phyloP scores from a whole-genome alignment of 441 rosid species.

The Sinapis alba region DNA sequence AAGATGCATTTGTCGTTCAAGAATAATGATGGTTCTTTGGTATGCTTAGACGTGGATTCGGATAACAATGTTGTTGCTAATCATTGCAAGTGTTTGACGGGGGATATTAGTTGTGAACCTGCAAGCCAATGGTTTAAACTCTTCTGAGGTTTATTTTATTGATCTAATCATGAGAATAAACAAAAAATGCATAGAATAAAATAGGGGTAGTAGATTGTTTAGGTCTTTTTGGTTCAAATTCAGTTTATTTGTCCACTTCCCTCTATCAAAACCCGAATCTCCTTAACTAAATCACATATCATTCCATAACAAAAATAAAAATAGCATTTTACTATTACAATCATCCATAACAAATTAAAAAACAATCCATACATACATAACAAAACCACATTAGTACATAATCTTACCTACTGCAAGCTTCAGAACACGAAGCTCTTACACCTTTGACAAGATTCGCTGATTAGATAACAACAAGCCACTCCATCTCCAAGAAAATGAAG shows the following conservation, averaged over 20 bases:
- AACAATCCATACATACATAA: background rate
- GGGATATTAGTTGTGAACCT: conserved; percentile 64
- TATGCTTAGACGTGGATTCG: conserved; percentile 73
- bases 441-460: conserved; percentile 8
- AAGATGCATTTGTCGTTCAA: conserved; percentile 74
- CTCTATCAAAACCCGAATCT: no score
- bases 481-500: conserved; percentile 1
- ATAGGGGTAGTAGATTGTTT: background rate
- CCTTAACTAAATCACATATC: no score
- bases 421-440: background rate
- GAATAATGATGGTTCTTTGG: conserved; percentile 41
- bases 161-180: background rate
- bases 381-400: background rate
- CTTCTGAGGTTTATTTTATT: background rate
- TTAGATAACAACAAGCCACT: conserved; percentile 1
- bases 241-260: no score
- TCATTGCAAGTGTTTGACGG: conserved; percentile 64
- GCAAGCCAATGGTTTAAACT: conserved; percentile 83
- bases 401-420: background rate
- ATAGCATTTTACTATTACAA: background rate
- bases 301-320: background rate
- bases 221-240: background rate
- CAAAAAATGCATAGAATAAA: background rate
- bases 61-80: conserved; percentile 50
- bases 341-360: background rate